These are phyloP conservation scores for Amaranthus palmeri DNA, from an alignment of 148 eudicot species.

Conservation along the genomic window DNA sequence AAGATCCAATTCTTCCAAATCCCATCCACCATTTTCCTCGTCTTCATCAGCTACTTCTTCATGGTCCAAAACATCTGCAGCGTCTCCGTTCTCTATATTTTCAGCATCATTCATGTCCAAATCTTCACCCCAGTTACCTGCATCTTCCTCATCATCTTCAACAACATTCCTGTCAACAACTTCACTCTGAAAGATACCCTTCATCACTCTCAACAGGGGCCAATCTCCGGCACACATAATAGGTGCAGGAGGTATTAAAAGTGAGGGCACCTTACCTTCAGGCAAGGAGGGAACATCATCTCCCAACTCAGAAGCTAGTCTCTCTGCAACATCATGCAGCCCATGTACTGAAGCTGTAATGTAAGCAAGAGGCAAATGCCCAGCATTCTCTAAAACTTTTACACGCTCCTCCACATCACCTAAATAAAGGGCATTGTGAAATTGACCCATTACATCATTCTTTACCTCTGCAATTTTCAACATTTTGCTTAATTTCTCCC, in stretches of 20 bases:
- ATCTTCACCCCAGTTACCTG: conserved; percentile 64
- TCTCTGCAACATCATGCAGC: conserved; percentile 51
- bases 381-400: conserved; percentile 60
- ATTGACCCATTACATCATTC: conserved; percentile 82
- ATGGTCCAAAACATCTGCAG: conserved; percentile 27
- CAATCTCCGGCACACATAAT: conserved; percentile 61
- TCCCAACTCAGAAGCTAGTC: conserved; percentile 55
- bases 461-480: conserved; percentile 74
- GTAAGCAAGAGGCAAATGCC: conserved; percentile 75
- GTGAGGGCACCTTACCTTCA: conserved; percentile 44
- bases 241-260: conserved; percentile 62
- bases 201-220: conserved; percentile 68
- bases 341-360: conserved; percentile 68
- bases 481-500: conserved; percentile 62
- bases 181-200: conserved; percentile 66
- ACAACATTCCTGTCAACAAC: conserved; percentile 40
- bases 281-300: conserved; percentile 55
- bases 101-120: conserved; percentile 48
- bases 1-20: conserved; percentile 85
- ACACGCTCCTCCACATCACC: conserved; percentile 71
- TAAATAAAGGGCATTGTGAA: conserved; percentile 70
- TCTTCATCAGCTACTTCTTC: conserved; percentile 44
- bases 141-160: conserved; percentile 55
- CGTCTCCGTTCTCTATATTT: conserved; percentile 37
- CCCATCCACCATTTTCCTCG: conserved; percentile 86